Base-by-base conservation (phyloP, 2,329 filamentous ascomycete species). In the Volutella citrinella region DNA sequence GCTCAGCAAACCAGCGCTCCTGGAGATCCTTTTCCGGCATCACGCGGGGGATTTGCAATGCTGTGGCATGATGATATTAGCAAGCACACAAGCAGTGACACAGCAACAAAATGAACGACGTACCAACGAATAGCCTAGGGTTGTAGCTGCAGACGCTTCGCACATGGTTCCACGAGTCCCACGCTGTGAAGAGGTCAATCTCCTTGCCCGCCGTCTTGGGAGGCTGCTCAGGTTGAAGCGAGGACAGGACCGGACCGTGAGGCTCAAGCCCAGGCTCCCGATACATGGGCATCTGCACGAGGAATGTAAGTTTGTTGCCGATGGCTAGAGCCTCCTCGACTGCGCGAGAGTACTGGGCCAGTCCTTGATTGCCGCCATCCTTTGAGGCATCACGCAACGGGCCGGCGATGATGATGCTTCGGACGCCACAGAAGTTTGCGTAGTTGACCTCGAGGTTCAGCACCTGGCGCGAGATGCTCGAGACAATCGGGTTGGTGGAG, bases 161-260 rank as follows among this genome's bases (percentile, higher is more conserved):
- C 52, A 98, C 84, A 15, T 83, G 73, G 59, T 98, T 84, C 93
- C 93, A 98, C 2, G 85, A 83, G 62, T 97, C 90, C 94, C 94
- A 98, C 4, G 82, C 75, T 33, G 82, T 82, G 60, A 87, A 93
- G 1, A 85, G 61, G 52, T 91, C 84, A 40, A 82, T 66, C 15
- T 79, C 72, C 19, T 69, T 65, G 7, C 52, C 51, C 20, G 60
- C 38, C 12, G 46, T 46, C 10, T 61, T 55, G 3, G 60, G 41
- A 5, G 48, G 48, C 12, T 42, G 41, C 23, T 69, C 59, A 42
- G 18, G 59, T 42, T 49, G 44, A 49, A 59, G 51, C 10, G 55
- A 68, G 6, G 77, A 72, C 10, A 86, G 63, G 21, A 72, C 70
- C n/a, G 70, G 63, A 15, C 64, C 54, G 32, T 68, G 59, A 36